Evolutionary conservation across 805 yeast genomes (phyloP).

Genomic region (Wickerhamomyces rabaulensis): DNA sequence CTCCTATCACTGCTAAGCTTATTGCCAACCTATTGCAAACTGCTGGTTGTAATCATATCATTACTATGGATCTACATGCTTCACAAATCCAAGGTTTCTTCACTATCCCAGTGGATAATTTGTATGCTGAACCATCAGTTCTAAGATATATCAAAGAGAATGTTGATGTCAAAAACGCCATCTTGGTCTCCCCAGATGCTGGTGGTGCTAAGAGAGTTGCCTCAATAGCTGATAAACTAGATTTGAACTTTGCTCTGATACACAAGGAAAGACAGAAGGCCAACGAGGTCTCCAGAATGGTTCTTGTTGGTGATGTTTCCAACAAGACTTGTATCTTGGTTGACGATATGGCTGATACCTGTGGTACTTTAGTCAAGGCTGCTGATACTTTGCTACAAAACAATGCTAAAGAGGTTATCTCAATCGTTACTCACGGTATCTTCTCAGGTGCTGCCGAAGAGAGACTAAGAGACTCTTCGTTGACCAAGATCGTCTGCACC

Average conservation of each 20-base stretch:
- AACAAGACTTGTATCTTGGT: constrained; percentile 79
- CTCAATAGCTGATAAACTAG: constrained; percentile 84
- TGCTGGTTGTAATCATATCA: constrained; percentile 93
- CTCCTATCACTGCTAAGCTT: constrained; percentile 93
- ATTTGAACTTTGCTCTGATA: constrained; percentile 88
- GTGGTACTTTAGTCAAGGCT: constrained; percentile 95
- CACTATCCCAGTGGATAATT: constrained; percentile 90
- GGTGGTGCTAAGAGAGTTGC: constrained; percentile 99
- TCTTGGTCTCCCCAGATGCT: constrained; percentile 95
- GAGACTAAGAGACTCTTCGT: constrained; percentile 60
- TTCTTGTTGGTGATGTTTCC: constrained; percentile 89
- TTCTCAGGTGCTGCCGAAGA: constrained; percentile 80
- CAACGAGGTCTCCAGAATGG: constrained; percentile 93
- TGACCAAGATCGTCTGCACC: constrained; percentile 79
- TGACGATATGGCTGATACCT: constrained; percentile 98
- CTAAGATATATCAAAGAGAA: constrained; percentile 73
- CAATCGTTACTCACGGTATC: constrained; percentile 94
- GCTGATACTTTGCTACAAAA: constrained; percentile 78
- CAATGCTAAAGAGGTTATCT: constrained; percentile 81
- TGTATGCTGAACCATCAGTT: constrained; percentile 92
- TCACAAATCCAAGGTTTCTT: constrained; percentile 97
- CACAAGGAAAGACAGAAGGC: constrained; percentile 96
- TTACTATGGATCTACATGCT: constrained; percentile 96
- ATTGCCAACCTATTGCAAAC: constrained; percentile 88
- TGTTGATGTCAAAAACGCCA: constrained; percentile 50